phyloP scores from a whole-genome alignment of 352 stramenopile species.

The Globisporangium iwayamae region DNA sequence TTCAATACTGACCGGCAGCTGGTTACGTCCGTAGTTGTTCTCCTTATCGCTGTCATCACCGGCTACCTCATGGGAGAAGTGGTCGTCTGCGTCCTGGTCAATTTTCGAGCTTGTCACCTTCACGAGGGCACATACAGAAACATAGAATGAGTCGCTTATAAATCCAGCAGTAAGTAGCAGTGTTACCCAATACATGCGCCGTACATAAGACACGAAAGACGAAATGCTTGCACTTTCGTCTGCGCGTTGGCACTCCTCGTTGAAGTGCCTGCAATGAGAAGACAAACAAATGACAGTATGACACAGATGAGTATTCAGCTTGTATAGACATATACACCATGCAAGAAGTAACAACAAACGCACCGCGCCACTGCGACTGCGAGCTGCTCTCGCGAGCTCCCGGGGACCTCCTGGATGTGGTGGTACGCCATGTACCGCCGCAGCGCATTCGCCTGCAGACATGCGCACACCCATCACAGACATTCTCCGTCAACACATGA shows the following conservation, averaged over 20 bases:
- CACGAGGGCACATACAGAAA: background rate
- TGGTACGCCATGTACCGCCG: constrained; percentile 69
- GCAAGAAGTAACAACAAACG: background rate
- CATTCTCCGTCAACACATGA: constrained; percentile 1
- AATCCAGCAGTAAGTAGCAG: background rate
- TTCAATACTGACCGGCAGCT: background rate
- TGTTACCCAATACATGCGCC: constrained; percentile 8
- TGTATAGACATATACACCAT: background rate
- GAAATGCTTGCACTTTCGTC: constrained; percentile 64
- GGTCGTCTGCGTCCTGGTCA: constrained; percentile 6
- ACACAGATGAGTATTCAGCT: background rate
- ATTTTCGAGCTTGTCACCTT: constrained; percentile 2
- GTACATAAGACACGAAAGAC: constrained; percentile 67
- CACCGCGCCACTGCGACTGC: constrained; percentile 63
- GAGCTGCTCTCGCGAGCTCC: constrained; percentile 49
- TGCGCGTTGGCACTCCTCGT: constrained; percentile 51
- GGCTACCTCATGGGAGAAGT: constrained; percentile 10
- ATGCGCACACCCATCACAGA: constrained; percentile 6
- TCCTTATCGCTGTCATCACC: constrained; percentile 29
- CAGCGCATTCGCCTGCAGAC: constrained; percentile 46
- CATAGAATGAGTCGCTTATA: background rate
- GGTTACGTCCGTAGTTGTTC: constrained; percentile 21
- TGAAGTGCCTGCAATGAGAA: constrained; percentile 47
- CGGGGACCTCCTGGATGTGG: constrained; percentile 42
- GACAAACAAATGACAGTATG: constrained; percentile 4